phyloP scores from a whole-genome alignment of 1,284 basidiomycete genomes.

The Thecaphora thlaspeos region DNA sequence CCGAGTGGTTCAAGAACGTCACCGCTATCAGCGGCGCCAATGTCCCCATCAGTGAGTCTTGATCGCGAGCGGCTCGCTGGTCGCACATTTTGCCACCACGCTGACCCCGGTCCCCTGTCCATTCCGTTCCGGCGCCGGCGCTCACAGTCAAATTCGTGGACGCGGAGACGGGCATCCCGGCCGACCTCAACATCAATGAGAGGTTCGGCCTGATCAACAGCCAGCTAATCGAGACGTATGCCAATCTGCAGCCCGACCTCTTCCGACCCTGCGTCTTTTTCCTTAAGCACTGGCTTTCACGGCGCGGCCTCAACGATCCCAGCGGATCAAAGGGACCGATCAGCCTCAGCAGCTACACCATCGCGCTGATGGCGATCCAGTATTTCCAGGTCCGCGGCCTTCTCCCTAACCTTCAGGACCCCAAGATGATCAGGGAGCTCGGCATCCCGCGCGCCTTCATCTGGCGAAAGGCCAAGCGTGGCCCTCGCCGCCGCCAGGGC shows the following conservation, averaged over 20 bases:
- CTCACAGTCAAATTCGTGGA: conserved; percentile 40
- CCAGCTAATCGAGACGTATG: conserved; percentile 37
- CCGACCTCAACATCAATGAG: conserved; percentile 51
- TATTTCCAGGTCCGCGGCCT: conserved; percentile 50
- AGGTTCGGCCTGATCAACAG: conserved; percentile 47
- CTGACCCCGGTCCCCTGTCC: not conserved
- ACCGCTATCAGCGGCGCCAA: conserved; percentile 29
- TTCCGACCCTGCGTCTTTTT: conserved; percentile 44
- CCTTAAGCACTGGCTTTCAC: conserved; percentile 45
- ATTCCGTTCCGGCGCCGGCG: not conserved
- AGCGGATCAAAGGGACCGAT: conserved; percentile 24
- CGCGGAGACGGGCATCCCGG: conserved; percentile 14
- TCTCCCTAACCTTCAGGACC: conserved; percentile 57
- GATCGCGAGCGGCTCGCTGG: not conserved
- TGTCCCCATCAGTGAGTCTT: conserved; percentile 32
- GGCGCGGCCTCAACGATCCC: conserved; percentile 43
- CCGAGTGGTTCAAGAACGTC: conserved; percentile 3
- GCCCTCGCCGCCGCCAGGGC: conserved; percentile 8
- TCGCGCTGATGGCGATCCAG: conserved; percentile 49
- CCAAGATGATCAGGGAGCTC: conserved; percentile 32
- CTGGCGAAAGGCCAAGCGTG: conserved; percentile 31
- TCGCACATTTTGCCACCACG: too few relatives aligned
- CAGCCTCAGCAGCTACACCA: conserved; percentile 46
- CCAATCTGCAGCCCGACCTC: conserved; percentile 34
- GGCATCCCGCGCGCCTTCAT: conserved; percentile 14